A percentile compares a stretch with the other conserved stretches of the same genome.
Conservation (phyloP, 495 filamentous ascomycete genomes). For the Cenococcum geophilum region DNA sequence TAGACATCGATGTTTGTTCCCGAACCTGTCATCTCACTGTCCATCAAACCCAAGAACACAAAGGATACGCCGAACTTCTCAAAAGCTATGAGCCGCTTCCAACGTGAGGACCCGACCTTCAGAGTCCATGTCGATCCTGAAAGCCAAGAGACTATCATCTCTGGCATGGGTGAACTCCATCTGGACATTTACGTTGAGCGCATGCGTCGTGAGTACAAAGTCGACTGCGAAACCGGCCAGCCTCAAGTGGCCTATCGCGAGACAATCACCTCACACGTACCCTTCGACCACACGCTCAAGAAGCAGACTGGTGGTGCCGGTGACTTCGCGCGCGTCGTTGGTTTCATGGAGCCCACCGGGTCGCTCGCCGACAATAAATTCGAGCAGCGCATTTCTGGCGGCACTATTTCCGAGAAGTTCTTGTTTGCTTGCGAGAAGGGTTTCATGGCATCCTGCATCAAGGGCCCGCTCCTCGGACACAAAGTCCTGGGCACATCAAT, state of each 20-base stretch:
- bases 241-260: conserved; percentile 98
- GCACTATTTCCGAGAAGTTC: conserved; percentile 93
- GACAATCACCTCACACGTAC: conserved; percentile 68
- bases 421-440: conserved; percentile 94
- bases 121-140: conserved; percentile 86
- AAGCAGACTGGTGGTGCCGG: conserved; percentile 95
- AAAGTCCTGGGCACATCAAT: conserved; percentile 82
- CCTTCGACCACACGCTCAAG: conserved; percentile 91
- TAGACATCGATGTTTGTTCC: conserved; percentile 94
- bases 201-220: conserved; percentile 94
- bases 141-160: conserved; percentile 92
- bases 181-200: conserved; percentile 97
- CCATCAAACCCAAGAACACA: conserved; percentile 91
- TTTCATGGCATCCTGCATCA: conserved; percentile 75
- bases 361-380: conserved; percentile 71
- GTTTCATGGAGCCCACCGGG: conserved; percentile 83
- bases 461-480: conserved; percentile 90
- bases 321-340: conserved; percentile 89
- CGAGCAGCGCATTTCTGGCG: conserved; percentile 79
- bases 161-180: conserved; percentile 97
- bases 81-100: conserved; percentile 98
- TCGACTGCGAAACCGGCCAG: conserved; percentile 90
- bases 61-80: conserved; percentile 92
- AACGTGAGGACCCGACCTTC: conserved; percentile 98
- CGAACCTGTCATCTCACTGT: conserved; percentile 95